These are phyloP conservation scores for Amanita muscaria DNA, from an alignment of 768 basidiomycete genomes.

Conservation along the genomic window DNA sequence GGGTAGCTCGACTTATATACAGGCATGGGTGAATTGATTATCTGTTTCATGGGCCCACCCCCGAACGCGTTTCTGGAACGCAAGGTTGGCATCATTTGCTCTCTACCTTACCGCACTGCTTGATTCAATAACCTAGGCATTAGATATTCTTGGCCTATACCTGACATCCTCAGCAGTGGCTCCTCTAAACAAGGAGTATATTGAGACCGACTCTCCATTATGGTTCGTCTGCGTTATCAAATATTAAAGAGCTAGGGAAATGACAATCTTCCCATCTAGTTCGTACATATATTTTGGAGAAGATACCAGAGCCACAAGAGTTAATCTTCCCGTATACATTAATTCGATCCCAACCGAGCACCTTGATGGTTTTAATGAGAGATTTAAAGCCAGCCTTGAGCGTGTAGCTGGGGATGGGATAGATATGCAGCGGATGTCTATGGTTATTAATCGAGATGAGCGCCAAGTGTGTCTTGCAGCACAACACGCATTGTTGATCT, in stretches of 20 bases:
- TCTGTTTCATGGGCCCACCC: slow-evolving; percentile 74
- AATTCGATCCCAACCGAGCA: slow-evolving; percentile 79
- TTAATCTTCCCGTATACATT: slow-evolving; percentile 69
- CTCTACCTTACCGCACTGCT: slow-evolving; percentile 4
- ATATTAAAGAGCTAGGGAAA: slow-evolving; percentile 3
- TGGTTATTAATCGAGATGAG: slow-evolving; percentile 82
- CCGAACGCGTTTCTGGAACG: slow-evolving; percentile 62
- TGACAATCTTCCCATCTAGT: slow-evolving; percentile 27
- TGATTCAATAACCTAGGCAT: slow-evolving; percentile 39
- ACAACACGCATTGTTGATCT: neutral
- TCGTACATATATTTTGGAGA: slow-evolving; percentile 83
- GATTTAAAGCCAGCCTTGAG: slow-evolving; percentile 58
- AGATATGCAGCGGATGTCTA: slow-evolving; percentile 84
- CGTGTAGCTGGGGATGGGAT: slow-evolving; percentile 68
- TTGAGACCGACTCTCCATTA: slow-evolving; percentile 84
- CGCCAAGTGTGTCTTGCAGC: slow-evolving; percentile 50
- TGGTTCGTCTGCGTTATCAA: slow-evolving; percentile 42
- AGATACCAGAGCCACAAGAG: slow-evolving; percentile 60
- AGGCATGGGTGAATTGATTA: slow-evolving; percentile 73
- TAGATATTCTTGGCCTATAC: slow-evolving; percentile 83
- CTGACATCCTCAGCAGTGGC: slow-evolving; percentile 79
- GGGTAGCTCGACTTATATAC: slow-evolving; percentile 1
- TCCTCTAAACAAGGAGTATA: slow-evolving; percentile 82
- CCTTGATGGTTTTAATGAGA: slow-evolving; percentile 62
- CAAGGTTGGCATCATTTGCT: slow-evolving; percentile 34